Conservation (phyloP, 257 asterid genomes). For the Avicennia marina region DNA sequence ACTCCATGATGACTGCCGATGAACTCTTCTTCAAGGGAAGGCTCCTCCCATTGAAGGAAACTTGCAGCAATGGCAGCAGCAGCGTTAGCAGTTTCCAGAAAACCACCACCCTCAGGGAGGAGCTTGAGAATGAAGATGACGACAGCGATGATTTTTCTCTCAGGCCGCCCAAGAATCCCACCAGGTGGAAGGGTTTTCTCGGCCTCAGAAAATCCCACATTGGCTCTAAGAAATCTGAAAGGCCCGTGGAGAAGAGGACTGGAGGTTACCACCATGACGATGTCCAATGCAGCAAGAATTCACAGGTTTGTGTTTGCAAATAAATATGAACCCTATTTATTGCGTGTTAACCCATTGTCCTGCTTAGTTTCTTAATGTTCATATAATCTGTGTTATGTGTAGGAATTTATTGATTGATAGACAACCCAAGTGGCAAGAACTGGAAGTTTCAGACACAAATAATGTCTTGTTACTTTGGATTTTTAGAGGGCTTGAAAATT, state of each 20-base stretch:
- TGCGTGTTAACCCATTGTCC: background rate
- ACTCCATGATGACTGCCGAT: constrained; percentile 83
- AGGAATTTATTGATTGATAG: constrained; percentile 32
- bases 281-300: constrained; percentile 31
- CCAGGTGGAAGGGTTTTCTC: constrained; percentile 75
- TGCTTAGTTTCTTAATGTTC: background rate
- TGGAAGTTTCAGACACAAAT: background rate
- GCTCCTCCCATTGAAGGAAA: constrained; percentile 64
- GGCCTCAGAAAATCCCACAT: constrained; percentile 71
- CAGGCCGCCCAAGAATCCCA: constrained; percentile 75
- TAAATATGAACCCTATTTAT: background rate
- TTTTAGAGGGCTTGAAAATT: constrained; percentile 21
- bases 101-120: constrained; percentile 68
- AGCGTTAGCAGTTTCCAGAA: constrained; percentile 6
- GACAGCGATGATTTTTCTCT: constrained; percentile 19
- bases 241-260: constrained; percentile 25
- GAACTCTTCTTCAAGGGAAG: constrained; percentile 77
- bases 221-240: constrained; percentile 57
- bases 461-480: too few species aligned
- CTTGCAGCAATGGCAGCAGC: constrained; percentile 8
- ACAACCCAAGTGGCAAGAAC: constrained; percentile 6
- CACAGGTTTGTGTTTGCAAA: constrained; percentile 23
- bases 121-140: constrained; percentile 42
- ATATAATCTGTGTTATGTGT: background rate
- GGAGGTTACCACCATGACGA: constrained; percentile 19